phyloP scores from a whole-genome alignment of 768 basidiomycete species.

The Gymnopilus dilepis region DNA sequence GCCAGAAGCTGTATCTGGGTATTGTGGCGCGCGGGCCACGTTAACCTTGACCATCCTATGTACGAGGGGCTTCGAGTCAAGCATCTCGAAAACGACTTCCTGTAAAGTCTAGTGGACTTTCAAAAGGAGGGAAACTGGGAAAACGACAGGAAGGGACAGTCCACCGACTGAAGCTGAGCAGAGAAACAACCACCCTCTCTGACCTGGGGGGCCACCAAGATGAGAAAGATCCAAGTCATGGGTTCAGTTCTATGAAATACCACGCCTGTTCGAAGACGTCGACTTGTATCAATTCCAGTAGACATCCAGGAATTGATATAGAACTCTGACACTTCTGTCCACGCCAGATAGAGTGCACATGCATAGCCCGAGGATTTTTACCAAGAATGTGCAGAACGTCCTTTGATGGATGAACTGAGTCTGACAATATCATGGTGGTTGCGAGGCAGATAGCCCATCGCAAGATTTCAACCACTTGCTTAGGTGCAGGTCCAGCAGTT shows the following conservation, averaged over 20 bases:
- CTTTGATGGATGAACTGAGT: neutral
- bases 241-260: slow-evolving; percentile 22
- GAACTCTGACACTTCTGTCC: slow-evolving; percentile 10
- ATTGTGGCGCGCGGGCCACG: slow-evolving; percentile 17
- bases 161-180: slow-evolving; percentile 10
- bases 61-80: slow-evolving; percentile 10
- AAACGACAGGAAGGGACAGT: slow-evolving; percentile 23
- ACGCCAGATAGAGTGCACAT: neutral
- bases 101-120: slow-evolving; percentile 13
- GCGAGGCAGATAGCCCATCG: slow-evolving; percentile 19
- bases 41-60: slow-evolving; percentile 25
- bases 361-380: neutral
- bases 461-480: neutral
- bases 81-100: slow-evolving; percentile 10
- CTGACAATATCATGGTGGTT: slow-evolving; percentile 20
- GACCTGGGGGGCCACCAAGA: slow-evolving; percentile 23
- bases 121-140: slow-evolving; percentile 9
- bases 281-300: slow-evolving; percentile 17
- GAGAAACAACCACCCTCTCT: slow-evolving; percentile 9
- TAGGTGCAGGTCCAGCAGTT: slow-evolving; percentile 2
- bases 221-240: slow-evolving; percentile 15
- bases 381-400: slow-evolving; percentile 11
- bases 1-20: neutral
- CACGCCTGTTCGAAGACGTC: slow-evolving; percentile 9
- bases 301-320: slow-evolving; percentile 12